These are phyloP conservation scores for Globisporangium apiculatum DNA, from an alignment of 352 stramenopile species.

Conservation along the genomic window DNA sequence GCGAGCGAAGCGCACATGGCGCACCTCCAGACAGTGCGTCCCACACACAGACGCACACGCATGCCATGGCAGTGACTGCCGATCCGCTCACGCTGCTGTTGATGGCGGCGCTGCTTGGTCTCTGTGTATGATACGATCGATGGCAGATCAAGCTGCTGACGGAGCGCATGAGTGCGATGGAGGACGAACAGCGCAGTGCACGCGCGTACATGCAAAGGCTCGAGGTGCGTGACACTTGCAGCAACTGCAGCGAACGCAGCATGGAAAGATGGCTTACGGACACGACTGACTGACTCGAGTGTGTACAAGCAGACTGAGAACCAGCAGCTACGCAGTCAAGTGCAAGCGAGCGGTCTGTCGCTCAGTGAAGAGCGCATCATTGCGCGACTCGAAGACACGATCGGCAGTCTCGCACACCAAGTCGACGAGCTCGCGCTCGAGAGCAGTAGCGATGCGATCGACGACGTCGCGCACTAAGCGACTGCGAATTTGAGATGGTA, in stretches of 20 bases:
- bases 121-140: not conserved
- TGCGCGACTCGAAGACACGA: conserved; percentile 35
- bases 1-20: conserved; percentile 10
- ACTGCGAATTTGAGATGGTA: too few relatives aligned
- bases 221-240: conserved; percentile 22
- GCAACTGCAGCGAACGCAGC: too few relatives aligned
- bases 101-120: not conserved
- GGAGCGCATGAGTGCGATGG: conserved; percentile 39
- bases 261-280: too few relatives aligned
- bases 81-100: not conserved
- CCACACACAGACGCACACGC: not conserved
- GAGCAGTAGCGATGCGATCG: not conserved
- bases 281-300: not conserved
- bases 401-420: conserved; percentile 34
- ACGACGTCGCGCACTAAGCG: not conserved
- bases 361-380: conserved; percentile 38
- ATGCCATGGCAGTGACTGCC: too few relatives aligned
- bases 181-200: conserved; percentile 32
- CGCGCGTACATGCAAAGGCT: conserved; percentile 27
- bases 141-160: conserved; percentile 50
- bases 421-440: conserved; percentile 33
- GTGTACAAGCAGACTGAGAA: conserved; percentile 25
- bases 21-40: conserved; percentile 38
- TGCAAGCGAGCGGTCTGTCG: conserved; percentile 21
- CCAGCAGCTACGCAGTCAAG: conserved; percentile 22